A percentile compares a stretch with the other conserved stretches of the same genome.
These are phyloP conservation scores for Phytophthora vignae DNA, from an alignment of 352 stramenopile genomes.

Conservation along the genomic window DNA sequence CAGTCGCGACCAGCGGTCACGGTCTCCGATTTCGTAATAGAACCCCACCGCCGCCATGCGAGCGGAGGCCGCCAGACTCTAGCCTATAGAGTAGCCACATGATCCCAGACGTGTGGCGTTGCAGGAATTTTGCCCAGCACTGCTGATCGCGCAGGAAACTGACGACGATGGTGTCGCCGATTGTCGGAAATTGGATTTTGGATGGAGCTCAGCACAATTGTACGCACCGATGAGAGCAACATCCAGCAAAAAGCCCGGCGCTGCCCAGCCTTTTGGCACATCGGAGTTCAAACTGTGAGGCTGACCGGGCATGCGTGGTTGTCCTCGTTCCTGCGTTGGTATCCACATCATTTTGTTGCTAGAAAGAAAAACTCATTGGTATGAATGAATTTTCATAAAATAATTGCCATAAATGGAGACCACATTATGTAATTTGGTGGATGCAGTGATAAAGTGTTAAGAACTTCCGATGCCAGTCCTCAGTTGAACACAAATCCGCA, in stretches of 20 bases:
- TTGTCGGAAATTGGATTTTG: slow-evolving; percentile 9
- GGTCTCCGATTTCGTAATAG: slow-evolving; percentile 6
- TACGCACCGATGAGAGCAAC: not conserved
- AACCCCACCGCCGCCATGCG: not conserved
- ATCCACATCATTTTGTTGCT: not conserved
- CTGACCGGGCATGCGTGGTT: not conserved
- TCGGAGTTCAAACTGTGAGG: not conserved
- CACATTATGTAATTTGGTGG: too few species aligned
- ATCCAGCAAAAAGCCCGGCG: not conserved
- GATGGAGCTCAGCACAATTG: not conserved
- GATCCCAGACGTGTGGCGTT: slow-evolving; percentile 25
- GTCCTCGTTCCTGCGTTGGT: not conserved
- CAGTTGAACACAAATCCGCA: too few species aligned
- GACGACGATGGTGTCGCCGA: slow-evolving; percentile 25
- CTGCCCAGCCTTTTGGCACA: not conserved
- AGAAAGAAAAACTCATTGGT: too few species aligned
- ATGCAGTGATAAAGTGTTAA: too few species aligned
- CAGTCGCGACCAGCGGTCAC: not conserved
- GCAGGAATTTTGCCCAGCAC: slow-evolving; percentile 6
- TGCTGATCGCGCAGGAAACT: slow-evolving; percentile 24
- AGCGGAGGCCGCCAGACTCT: slow-evolving; percentile 10
- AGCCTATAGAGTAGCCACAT: slow-evolving; percentile 34
- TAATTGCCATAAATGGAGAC: too few species aligned
- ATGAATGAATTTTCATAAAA: too few species aligned
- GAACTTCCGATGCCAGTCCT: too few species aligned